phyloP scores from a whole-genome alignment of 805 yeast species.

The Tanozyma kutaoensis region DNA sequence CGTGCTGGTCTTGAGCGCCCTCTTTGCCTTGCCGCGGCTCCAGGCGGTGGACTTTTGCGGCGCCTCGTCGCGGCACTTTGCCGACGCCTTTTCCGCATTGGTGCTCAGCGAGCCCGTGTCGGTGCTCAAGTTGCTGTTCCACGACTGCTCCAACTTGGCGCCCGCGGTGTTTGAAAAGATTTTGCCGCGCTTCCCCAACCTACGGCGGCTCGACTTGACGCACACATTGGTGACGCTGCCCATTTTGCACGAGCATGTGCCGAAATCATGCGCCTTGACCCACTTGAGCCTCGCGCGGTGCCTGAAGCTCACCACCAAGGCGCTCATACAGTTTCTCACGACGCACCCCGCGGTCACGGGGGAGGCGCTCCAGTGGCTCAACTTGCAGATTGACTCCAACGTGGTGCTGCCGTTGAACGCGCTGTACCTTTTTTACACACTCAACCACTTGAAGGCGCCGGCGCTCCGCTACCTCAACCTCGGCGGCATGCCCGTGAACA shows the following conservation, averaged over 20 bases:
- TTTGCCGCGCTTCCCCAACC: conserved; percentile 39
- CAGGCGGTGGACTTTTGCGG: conserved; percentile 83
- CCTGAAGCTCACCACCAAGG: conserved; percentile 58
- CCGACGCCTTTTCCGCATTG: conserved; percentile 38
- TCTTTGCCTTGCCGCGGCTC: conserved; percentile 41
- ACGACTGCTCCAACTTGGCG: conserved; percentile 76
- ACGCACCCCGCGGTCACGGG: conserved; percentile 51
- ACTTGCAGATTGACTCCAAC: conserved; percentile 48
- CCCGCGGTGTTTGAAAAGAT: conserved; percentile 39
- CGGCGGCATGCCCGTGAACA: conserved; percentile 50
- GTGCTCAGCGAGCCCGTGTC: conserved; percentile 8
- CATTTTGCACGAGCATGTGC: conserved; percentile 38
- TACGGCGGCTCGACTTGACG: conserved; percentile 63
- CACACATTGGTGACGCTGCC: conserved; percentile 67
- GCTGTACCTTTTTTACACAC: conserved; percentile 31
- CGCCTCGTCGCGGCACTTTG: conserved; percentile 54
- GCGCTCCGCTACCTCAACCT: conserved; percentile 40
- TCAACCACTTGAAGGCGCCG: conserved; percentile 30
- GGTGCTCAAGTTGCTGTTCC: conserved; percentile 49
- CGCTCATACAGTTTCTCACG: conserved; percentile 52
- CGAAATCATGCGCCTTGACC: conserved; percentile 46
- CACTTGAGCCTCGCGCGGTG: conserved; percentile 45
- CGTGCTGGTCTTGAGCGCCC: conserved; percentile 34
- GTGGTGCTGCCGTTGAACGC: conserved; percentile 46
- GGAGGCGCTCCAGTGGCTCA: conserved; percentile 49